Base-by-base conservation (phyloP, 2,329 filamentous ascomycete species). In the Bipolaris victoriae region DNA sequence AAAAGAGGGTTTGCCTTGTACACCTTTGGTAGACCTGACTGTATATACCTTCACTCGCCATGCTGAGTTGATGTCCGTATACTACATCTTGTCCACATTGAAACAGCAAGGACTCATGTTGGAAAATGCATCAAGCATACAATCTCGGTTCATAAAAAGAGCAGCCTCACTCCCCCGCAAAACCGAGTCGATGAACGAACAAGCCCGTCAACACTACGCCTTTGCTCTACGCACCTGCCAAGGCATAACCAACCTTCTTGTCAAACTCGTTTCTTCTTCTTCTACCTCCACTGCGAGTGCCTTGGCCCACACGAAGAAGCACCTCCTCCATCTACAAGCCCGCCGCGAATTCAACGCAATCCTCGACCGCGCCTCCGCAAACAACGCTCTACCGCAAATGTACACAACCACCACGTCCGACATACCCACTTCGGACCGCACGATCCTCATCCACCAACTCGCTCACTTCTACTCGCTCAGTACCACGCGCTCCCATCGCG, bases 381-480 rank as follows among this genome's bases (percentile, higher is more conserved):
- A 54, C 11, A 51, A 57, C n/a, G 63, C 67, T 3, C 62, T 76
- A 3, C 73, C 73, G 3, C 47, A 70, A 22, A 51, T 55, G 9
- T 69, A 65, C 39, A 61, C 62, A n/a, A 57, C 64, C 15, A 18
- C 57, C n/a, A 43, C 57, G 7, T 7, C 58, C 15, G 59, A 70
- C 10, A 49, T 62, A 1, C 37, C 68, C 7, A 44, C 60, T 18
- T 41, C 62, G 7, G 41, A 62, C 3, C 67, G 66, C 22, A 50
- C 57, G 7, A 51, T 60, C 3, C 53, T 76, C 39, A 62, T 74
- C 43, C 71, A 75, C 36, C 71, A 75, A 49, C 60, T 76, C 31
- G 74, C 72, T 7, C 60, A 73, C 49, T 68, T 73, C 45, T 74
- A 73, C 56, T 70, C 73, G 1, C 41, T 69, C 20, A 65, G 71